Base-by-base conservation (phyloP, 352 stramenopile genomes). In the Phytophthora pistaciae region DNA sequence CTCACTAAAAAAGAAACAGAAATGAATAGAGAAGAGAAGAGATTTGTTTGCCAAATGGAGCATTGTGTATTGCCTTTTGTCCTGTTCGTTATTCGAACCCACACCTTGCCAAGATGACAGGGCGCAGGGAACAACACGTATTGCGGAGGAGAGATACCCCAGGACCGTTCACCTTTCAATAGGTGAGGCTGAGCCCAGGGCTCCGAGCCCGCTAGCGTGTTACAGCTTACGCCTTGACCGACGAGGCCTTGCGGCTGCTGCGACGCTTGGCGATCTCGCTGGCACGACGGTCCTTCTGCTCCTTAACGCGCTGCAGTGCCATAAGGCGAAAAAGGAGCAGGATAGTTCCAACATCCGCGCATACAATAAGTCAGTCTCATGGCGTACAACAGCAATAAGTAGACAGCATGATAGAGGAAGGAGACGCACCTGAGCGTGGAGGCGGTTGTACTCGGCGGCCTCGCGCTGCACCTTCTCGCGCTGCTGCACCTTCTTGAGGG, bases 221-320 rank as follows among this genome's bases (percentile, higher is more conserved):
- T 40, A 42, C 64, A 79, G 84, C 78, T 92, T 95, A 94, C 60
- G 91, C 87, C 85, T 98, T 97, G 58, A 96, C 87, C 82, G 92
- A 96, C 78, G 87, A 93, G 91, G 63, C 87, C 96, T 98, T 93
- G 84, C 98, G 96, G 78, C 97, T 99, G 83, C 94, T 99, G 84
- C 98, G 93, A 88, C 98, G 96, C 96, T 99, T 99, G 79, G 94
- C 98, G 79, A 99, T 97, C 74, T 99, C 94, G 77, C 95, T 99
- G 83, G 96, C 93, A 90, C 97, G 91, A 83, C 96, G 94, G 84
- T 99, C 97, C 90, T 98, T 98, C 88, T 99, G 93, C 89, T 99
- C 97, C 83, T 98, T 98, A 83, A 99, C 86, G 86, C 97, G 91
- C 92, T 99, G 95, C 79, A 98, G 96, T 96, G 90, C 90, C 90